Base-by-base conservation (phyloP, 2,329 filamentous ascomycete genomes). In the Hypoxylon sp. region DNA sequence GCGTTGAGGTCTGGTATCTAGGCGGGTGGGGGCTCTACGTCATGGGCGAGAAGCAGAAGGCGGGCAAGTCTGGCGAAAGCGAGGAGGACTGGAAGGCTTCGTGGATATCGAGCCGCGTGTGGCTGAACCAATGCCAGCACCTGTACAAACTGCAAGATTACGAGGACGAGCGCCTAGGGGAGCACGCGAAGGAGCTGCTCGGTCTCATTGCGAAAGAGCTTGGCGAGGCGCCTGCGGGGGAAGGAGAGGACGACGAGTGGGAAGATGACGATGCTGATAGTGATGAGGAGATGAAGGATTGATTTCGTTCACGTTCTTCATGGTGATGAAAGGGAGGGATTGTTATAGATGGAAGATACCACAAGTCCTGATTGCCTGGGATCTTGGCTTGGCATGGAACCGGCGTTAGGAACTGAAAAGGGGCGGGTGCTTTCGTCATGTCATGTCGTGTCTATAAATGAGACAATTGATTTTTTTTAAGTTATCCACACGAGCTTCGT, bases 1-100 rank as follows among this genome's bases (percentile, higher is more conserved):
- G 95, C 77, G 92, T 99, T 18, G 96, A 99, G 80, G 91, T 93
- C 16, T 97, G 94, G 93, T 99, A 99, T 80, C 84, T 99, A 4
- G 96, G 96, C 44, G 96, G 96, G 3, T 98, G 95, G 92, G 94
- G 93, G 72, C 84, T 96, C 70, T 93, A 93, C 76, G 85, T 97
- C 62, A 82, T 91, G 67, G 92, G 91, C 9, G 87, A 92, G 77
- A 92, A 90, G 82, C 81, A 87, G 73, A 87, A 84, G 72, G 78
- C 78, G 67, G 77, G 71, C 80, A 83, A 75, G 75, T 78, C 67
- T 74, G 83, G 64, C 9, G 72, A 72, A 74, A 83, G 64, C 11
- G 72, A 72, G 3, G 82, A 82, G 38, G 82, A 87, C 49, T 87
- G 87, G 80, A 85, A 85, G 70, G 82, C 85, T 0, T 85, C 88